Evolutionary conservation across 2,329 filamentous ascomycete species (phyloP).

Genomic region (Neonectria coccinea): DNA sequence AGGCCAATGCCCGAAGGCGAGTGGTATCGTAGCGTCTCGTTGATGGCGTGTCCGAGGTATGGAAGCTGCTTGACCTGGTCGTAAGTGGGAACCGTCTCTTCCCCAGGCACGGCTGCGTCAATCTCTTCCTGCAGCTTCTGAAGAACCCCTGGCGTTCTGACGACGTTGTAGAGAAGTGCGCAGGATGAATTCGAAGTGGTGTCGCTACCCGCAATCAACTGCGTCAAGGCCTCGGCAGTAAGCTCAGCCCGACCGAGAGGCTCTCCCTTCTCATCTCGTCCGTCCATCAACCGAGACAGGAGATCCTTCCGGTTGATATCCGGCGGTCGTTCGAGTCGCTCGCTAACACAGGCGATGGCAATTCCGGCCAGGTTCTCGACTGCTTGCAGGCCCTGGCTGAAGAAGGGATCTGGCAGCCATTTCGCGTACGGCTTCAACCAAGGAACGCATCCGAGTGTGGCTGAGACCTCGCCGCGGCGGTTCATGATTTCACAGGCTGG

Average conservation of each 20-base stretch:
- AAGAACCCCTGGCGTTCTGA: slow-evolving; percentile 77
- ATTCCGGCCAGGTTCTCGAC: slow-evolving; percentile 88
- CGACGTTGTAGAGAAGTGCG: slow-evolving; percentile 82
- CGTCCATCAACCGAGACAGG: slow-evolving; percentile 85
- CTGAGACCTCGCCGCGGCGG: slow-evolving; percentile 86
- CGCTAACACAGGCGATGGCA: slow-evolving; percentile 83
- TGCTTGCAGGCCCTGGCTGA: slow-evolving; percentile 77
- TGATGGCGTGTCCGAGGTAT: slow-evolving; percentile 81
- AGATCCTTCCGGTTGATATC: slow-evolving; percentile 78
- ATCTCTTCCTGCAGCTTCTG: slow-evolving; percentile 79
- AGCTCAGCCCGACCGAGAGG: slow-evolving; percentile 83
- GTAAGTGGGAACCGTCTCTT: slow-evolving; percentile 74
- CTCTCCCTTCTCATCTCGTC: slow-evolving; percentile 82
- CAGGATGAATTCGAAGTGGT: slow-evolving; percentile 86
- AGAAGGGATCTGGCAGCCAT: slow-evolving; percentile 86
- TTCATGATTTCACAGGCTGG: slow-evolving; percentile 92
- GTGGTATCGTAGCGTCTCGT: slow-evolving; percentile 88
- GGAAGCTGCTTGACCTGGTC: slow-evolving; percentile 79
- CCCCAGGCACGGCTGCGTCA: slow-evolving; percentile 73
- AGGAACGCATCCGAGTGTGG: slow-evolving; percentile 80
- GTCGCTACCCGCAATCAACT: slow-evolving; percentile 84
- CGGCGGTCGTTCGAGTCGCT: slow-evolving; percentile 75
- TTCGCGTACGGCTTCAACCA: slow-evolving; percentile 82
- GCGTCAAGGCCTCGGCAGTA: slow-evolving; percentile 88
- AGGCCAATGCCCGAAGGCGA: slow-evolving; percentile 88